phyloP scores from a whole-genome alignment of 2,329 filamentous ascomycete genomes.

The Capronia coronata region DNA sequence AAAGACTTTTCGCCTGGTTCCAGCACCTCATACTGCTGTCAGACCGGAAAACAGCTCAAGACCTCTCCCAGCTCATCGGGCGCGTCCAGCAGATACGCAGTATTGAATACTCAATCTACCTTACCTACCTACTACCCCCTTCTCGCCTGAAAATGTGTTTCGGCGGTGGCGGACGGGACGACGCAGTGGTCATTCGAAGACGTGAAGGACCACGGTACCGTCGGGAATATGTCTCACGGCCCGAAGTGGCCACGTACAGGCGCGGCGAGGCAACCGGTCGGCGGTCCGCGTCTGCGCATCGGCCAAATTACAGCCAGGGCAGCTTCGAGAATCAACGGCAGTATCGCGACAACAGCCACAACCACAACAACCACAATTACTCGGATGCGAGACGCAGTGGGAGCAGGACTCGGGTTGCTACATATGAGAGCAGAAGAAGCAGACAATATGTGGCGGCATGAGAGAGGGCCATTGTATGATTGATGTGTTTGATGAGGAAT shows the following conservation, averaged over 20 bases:
- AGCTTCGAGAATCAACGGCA: slow-evolving; percentile 10
- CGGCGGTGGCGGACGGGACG: slow-evolving; percentile 16
- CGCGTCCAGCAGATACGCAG: neutral
- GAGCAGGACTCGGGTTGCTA: slow-evolving; percentile 18
- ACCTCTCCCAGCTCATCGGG: too few relatives aligned
- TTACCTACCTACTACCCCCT: neutral
- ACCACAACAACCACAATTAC: neutral
- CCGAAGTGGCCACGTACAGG: slow-evolving; percentile 20
- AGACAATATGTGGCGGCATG: neutral
- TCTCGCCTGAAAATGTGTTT: slow-evolving; percentile 21
- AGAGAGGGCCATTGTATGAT: neutral
- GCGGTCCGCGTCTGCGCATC: slow-evolving; percentile 21
- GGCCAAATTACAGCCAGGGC: slow-evolving; percentile 6
- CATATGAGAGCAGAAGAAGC: slow-evolving; percentile 16
- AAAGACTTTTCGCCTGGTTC: too few relatives aligned
- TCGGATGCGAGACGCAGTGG: slow-evolving; percentile 17
- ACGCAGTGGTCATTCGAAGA: slow-evolving; percentile 20
- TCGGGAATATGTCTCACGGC: slow-evolving; percentile 24
- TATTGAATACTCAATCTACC: neutral
- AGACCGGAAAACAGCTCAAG: too few relatives aligned
- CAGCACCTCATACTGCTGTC: too few relatives aligned
- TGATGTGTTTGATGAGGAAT: neutral
- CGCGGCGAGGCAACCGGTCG: slow-evolving; percentile 18
- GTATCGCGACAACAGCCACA: neutral
- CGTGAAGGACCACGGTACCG: slow-evolving; percentile 21